Evolutionary conservation across 495 filamentous ascomycete species (phyloP).

Genomic region (Lentithecium fluviatile): DNA sequence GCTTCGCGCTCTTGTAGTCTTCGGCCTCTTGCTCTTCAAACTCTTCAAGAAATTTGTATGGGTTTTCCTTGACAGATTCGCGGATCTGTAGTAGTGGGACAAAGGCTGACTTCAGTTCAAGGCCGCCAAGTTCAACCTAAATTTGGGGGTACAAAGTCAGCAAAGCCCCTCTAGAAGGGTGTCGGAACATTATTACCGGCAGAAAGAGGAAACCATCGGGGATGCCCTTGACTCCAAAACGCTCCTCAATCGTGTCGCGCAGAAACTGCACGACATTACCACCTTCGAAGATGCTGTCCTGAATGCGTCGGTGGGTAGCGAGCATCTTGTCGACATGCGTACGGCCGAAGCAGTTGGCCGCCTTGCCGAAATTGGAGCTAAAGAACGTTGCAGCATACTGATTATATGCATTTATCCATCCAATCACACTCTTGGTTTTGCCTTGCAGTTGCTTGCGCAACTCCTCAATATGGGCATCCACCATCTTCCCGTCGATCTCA

Average conservation of each 20-base stretch:
- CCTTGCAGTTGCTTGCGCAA: constrained; percentile 59
- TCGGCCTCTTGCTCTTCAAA: constrained; percentile 49
- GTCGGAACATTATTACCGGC: too few relatives aligned
- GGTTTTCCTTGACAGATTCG: constrained; percentile 39
- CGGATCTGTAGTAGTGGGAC: constrained; percentile 35
- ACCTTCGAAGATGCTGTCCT: constrained; percentile 52
- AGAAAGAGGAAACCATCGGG: constrained; percentile 68
- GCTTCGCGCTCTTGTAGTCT: constrained; percentile 50
- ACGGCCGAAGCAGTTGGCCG: constrained; percentile 63
- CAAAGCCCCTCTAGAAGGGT: too few relatives aligned
- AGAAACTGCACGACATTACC: constrained; percentile 60
- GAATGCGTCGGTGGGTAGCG: constrained; percentile 58
- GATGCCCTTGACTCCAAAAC: constrained; percentile 56
- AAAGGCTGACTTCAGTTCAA: constrained; percentile 41
- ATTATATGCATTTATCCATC: constrained; percentile 67
- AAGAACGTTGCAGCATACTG: constrained; percentile 65
- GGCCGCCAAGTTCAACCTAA: constrained; percentile 40
- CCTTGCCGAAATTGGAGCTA: constrained; percentile 62
- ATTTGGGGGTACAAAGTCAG: too few relatives aligned
- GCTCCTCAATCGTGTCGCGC: constrained; percentile 51
- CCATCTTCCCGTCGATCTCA: constrained; percentile 60
- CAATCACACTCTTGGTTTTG: constrained; percentile 56
- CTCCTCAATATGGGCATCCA: constrained; percentile 62
- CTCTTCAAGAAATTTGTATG: constrained; percentile 47
- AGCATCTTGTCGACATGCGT: constrained; percentile 65